Conservation (phyloP, 805 yeast species). For the Isabelozyma heimii region DNA sequence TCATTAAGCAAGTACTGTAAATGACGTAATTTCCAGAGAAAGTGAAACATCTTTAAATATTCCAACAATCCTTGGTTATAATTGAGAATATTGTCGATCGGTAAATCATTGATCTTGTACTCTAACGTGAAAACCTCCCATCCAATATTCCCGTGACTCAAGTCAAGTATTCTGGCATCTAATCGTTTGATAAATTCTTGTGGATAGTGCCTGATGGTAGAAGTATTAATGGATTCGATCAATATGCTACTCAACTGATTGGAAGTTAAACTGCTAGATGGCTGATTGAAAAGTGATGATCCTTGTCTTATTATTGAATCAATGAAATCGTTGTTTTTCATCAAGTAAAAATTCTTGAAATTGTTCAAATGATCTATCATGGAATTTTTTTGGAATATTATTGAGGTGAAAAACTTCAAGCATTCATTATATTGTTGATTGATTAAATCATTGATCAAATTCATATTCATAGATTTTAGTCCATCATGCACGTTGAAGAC, state of each 20-base stretch:
- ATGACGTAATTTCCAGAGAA: slow-evolving; percentile 76
- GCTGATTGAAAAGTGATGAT: slow-evolving; percentile 48
- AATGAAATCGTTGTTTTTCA: slow-evolving; percentile 82
- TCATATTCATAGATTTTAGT: slow-evolving; percentile 29
- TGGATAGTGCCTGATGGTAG: slow-evolving; percentile 45
- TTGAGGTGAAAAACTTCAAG: slow-evolving; percentile 46
- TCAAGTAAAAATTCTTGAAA: slow-evolving; percentile 63
- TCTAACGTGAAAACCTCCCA: slow-evolving; percentile 94
- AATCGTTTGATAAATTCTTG: slow-evolving; percentile 48
- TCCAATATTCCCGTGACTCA: slow-evolving; percentile 66
- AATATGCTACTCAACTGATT: slow-evolving; percentile 64
- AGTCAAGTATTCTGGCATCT: slow-evolving; percentile 80
- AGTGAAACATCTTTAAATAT: slow-evolving; percentile 79
- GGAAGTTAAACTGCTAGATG: slow-evolving; percentile 62
- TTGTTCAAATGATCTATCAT: slow-evolving; percentile 55
- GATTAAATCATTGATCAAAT: slow-evolving; percentile 31
- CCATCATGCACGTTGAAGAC: slow-evolving; percentile 31
- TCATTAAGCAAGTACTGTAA: slow-evolving; percentile 49
- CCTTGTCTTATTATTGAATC: slow-evolving; percentile 61
- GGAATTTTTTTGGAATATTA: slow-evolving; percentile 49
- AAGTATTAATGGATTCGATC: slow-evolving; percentile 57
- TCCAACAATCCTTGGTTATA: slow-evolving; percentile 35
- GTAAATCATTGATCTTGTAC: slow-evolving; percentile 55
- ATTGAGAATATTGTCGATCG: slow-evolving; percentile 44
- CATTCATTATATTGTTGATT: slow-evolving; percentile 51